These are phyloP conservation scores for Papiliotrema nemorosa DNA, from an alignment of 1,284 basidiomycete genomes.

Conservation along the genomic window DNA sequence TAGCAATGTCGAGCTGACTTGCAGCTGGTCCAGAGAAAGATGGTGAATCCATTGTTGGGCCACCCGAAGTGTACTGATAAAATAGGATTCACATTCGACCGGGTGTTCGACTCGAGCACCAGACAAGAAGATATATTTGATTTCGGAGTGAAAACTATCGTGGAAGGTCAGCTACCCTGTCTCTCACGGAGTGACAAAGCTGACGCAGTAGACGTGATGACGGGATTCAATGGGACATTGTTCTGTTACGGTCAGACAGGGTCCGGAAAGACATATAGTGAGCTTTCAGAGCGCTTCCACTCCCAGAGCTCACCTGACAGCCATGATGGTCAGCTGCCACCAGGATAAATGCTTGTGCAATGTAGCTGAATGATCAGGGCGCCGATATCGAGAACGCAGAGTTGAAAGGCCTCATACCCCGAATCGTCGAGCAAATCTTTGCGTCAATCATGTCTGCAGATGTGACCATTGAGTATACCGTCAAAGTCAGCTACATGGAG, in stretches of 20 bases:
- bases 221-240: conserved; percentile 97
- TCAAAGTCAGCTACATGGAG: conserved; percentile 99
- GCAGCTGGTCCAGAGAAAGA: conserved; percentile 50
- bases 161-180: conserved; percentile 29
- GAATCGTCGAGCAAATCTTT: conserved; percentile 99
- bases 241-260: conserved; percentile 99
- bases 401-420: conserved; percentile 93
- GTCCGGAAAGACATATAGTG: conserved; percentile 83
- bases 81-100: conserved; percentile 89
- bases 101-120: conserved; percentile 91
- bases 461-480: conserved; percentile 92
- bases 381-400: conserved; percentile 92
- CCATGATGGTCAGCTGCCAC: conserved; percentile 76
- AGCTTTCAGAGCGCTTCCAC: conserved; percentile 12
- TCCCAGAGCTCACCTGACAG: conserved; percentile 17
- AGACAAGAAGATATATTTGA: conserved; percentile 95
- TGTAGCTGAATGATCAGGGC: conserved; percentile 59
- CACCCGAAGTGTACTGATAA: conserved; percentile 7
- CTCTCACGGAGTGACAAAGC: neutral
- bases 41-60: conserved; percentile 19
- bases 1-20: conserved; percentile 1
- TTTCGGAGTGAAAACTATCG: conserved; percentile 87
- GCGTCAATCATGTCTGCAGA: conserved; percentile 95
- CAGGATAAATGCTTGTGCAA: neutral
- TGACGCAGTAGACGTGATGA: conserved; percentile 77